These are phyloP conservation scores for Candida dubliniensis DNA, from an alignment of 1,139 yeast genomes.

Conservation along the genomic window DNA sequence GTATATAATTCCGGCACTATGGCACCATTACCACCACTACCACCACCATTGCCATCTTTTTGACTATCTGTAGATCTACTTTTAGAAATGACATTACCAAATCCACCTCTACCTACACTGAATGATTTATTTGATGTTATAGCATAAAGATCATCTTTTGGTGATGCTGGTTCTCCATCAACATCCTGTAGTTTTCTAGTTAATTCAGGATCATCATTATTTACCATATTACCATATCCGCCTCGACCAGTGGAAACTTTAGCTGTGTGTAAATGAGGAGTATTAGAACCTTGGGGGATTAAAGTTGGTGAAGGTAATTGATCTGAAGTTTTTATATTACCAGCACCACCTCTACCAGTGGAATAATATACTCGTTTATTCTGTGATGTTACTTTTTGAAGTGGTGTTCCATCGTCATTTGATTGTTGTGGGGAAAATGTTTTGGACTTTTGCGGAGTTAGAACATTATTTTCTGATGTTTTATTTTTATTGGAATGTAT, in stretches of 20 bases:
- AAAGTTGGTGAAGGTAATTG: slow-evolving; percentile 53
- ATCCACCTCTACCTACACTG: slow-evolving; percentile 50
- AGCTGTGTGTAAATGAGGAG: slow-evolving; percentile 60
- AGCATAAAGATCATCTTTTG: slow-evolving; percentile 33
- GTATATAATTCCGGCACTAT: slow-evolving; percentile 23
- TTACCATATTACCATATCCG: slow-evolving; percentile 77
- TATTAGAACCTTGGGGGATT: slow-evolving; percentile 61
- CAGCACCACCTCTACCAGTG: slow-evolving; percentile 85
- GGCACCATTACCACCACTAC: neutral
- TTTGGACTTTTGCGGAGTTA: slow-evolving; percentile 13
- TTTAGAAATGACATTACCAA: slow-evolving; percentile 43
- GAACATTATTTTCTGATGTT: slow-evolving; percentile 21
- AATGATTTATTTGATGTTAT: slow-evolving; percentile 42
- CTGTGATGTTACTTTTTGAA: slow-evolving; percentile 8
- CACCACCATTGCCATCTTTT: slow-evolving; percentile 4
- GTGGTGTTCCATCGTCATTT: slow-evolving; percentile 1
- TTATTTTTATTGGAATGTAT: slow-evolving; percentile 23
- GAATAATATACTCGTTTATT: slow-evolving; percentile 47
- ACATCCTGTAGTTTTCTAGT: slow-evolving; percentile 73
- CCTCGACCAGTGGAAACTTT: slow-evolving; percentile 78
- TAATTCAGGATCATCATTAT: slow-evolving; percentile 58
- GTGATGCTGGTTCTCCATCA: slow-evolving; percentile 29
- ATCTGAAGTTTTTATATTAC: slow-evolving; percentile 55
- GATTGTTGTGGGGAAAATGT: slow-evolving; percentile 7
- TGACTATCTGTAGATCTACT: slow-evolving; percentile 11